These are phyloP conservation scores for Ustilago xerochloae DNA, from an alignment of 1,284 basidiomycete species.

Conservation along the genomic window DNA sequence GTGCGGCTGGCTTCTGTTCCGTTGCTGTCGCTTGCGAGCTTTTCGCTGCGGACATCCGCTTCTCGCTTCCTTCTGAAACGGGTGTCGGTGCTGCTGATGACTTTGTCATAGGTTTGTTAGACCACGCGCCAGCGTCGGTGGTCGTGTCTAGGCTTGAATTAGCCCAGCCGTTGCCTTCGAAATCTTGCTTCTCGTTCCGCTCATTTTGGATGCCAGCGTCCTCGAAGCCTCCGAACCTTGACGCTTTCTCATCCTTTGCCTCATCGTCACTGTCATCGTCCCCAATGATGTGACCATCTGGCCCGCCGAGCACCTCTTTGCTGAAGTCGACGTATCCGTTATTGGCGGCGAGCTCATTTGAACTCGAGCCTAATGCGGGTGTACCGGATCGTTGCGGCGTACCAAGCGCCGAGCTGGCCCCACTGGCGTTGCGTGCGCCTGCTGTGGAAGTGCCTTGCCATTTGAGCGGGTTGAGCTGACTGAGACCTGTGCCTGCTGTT, in stretches of 20 bases:
- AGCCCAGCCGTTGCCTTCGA: conserved; percentile 13
- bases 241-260: conserved; percentile 3
- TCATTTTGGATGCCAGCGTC: conserved; percentile 15
- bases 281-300: conserved; percentile 32
- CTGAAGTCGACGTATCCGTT: conserved; percentile 58
- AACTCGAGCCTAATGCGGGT: not conserved
- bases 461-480: conserved; percentile 52
- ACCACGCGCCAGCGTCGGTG: conserved; percentile 6
- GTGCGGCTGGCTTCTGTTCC: not conserved
- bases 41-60: not conserved
- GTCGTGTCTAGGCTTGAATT: not conserved
- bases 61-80: not conserved
- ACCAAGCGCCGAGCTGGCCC: conserved; percentile 1
- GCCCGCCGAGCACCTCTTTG: conserved; percentile 40
- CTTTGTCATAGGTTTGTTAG: not conserved
- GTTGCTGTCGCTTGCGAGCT: no score
- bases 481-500: conserved; percentile 53
- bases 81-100: not conserved
- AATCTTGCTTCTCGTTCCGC: conserved; percentile 38
- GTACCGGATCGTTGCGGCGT: conserved; percentile 18
- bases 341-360: conserved; percentile 10
- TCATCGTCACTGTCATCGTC: conserved; percentile 44
- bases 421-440: conserved; percentile 14
- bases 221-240: conserved; percentile 3
- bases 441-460: conserved; percentile 47